Base-by-base conservation (phyloP, 495 filamentous ascomycete genomes). In the Cryomyces minteri region DNA sequence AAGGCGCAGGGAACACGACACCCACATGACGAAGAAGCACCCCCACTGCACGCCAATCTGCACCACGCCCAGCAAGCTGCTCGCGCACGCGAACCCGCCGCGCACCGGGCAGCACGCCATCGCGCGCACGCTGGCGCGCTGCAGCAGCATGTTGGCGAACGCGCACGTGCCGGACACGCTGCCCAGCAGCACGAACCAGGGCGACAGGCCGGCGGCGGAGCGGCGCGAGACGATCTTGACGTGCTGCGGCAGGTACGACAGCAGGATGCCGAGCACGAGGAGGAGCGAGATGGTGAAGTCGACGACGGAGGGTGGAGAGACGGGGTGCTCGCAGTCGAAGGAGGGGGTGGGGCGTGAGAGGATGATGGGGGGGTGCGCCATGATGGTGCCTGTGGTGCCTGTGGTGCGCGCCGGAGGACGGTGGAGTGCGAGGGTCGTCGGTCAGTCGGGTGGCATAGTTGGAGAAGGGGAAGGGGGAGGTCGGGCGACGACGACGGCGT, bases 231-330 rank as follows among this genome's bases (percentile, higher is more conserved):
- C 83, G 66, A 98, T 96, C 48, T 88, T 84, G 58, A 78, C 68
- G 61, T 96, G 90, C 60, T 98, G 90, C 2, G 90, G 92, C 30
- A 94, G 74, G 62, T 98, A 98, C 48, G 88, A 95, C 48, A 88
- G 59, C 45, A 96, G 66, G 60, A 98, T 92, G 41, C 92, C 90
- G 53, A 94, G 55, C 54, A 96, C 67, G 50, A 98, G 84, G 53
- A 94, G 61, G 52, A 25, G 18, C 18, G 18, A 25, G 18, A 25
- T 25, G 18, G 18, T 25, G 18, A 25, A 25, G 18, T 25, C 18
- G 18, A 25, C 18, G 18, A 25, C 18, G 18, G 18, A 25, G 18
- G 18, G 18, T 25, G 18, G 18, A 25, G 18, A 25, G 18, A 25
- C 18, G 18, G 18, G 18, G 18, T 2, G 18, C 2, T 1, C 18